Evolutionary conservation across 1,284 basidiomycete species (phyloP), one percentile per base, ranked within the genome.

Genomic region (Cystobasidiaceae sp.): DNA sequence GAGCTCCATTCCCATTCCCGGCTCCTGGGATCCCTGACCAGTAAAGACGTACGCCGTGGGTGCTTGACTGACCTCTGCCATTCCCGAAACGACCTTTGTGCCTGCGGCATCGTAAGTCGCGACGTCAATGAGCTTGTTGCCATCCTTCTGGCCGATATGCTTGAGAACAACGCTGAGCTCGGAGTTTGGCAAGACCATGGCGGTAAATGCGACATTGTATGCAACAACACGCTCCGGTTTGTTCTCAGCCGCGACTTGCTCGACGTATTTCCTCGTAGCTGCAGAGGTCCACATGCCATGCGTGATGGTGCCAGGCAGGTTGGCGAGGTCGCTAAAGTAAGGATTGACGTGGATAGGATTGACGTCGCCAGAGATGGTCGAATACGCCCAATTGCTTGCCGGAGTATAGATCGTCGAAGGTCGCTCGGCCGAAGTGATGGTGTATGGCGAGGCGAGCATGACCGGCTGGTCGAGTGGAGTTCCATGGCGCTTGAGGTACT

Each of bases 1-100:
- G 3, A 98, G 84, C 73, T 97, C 93, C 93, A 98, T 97, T 43
- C 96, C 94, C 94, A 98, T 98, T 39, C 93, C 92, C 51, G 88
- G 87, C 78, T 98, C 94, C 78, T 98, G 96, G 25, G 93, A 97
- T 62, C 94, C 94, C 78, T 98, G 94, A 54, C 94, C 94, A 59
- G 94, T 98, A 82, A 97, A 97, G 74, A 97, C 92, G 74, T 97
- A 97, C 54, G 90, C 90, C 17, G 93, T 96, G 15, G 86, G 85
- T 2, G 91, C 86, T 78, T 97, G 94, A 15, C 86, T 86, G 69
- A 97, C 91, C 77, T 97, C 92, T 52, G 94, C 90, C 21, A 88
- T 85, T 44, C 94, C 94, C 70, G 90, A 86, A 46, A 97, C 82
- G 63, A 97, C 92, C 79, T 90, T 96, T 75, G 93, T 90, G 63